Evolutionary conservation across 768 basidiomycete genomes (phyloP).

Genomic region (Phlegmacium glaucopus): DNA sequence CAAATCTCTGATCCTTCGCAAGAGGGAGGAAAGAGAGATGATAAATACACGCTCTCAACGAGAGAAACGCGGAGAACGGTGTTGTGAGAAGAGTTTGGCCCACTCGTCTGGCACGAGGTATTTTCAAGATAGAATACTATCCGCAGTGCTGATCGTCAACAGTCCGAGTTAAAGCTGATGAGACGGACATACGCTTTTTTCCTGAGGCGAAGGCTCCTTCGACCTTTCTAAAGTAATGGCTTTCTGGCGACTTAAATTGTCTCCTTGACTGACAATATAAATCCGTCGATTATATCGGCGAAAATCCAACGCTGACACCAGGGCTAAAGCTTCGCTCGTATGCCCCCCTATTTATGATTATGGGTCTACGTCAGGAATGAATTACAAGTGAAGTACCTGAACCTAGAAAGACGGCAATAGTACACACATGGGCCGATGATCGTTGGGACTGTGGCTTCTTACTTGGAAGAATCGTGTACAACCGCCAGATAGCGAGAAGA

Average conservation of each 20-base stretch:
- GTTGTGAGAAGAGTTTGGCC: conserved; percentile 77
- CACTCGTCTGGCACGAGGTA: conserved; percentile 87
- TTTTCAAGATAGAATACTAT: conserved; percentile 52
- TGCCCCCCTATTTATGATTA: conserved; percentile 73
- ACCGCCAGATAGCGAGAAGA: conserved; percentile 21
- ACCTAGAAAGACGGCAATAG: conserved; percentile 85
- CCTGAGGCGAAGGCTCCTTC: conserved; percentile 18
- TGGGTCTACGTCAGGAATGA: not conserved
- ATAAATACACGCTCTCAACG: conserved; percentile 60
- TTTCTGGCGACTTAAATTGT: conserved; percentile 72
- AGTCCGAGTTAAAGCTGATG: too few species aligned
- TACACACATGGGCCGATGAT: conserved; percentile 23
- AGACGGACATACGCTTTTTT: conserved; percentile 12
- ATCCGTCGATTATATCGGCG: conserved; percentile 69
- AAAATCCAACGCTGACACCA: conserved; percentile 73
- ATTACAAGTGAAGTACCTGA: conserved; percentile 61
- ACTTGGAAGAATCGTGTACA: conserved; percentile 28
- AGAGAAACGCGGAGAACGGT: conserved; percentile 58
- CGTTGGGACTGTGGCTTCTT: not conserved
- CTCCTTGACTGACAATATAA: conserved; percentile 83
- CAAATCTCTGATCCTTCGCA: conserved; percentile 35
- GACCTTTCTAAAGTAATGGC: conserved; percentile 59
- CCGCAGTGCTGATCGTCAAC: too few species aligned
- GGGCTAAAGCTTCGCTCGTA: conserved; percentile 78
- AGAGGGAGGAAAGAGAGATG: conserved; percentile 56